Conservation (phyloP, 257 asterid species). For the Ophiorrhiza pumila region DNA sequence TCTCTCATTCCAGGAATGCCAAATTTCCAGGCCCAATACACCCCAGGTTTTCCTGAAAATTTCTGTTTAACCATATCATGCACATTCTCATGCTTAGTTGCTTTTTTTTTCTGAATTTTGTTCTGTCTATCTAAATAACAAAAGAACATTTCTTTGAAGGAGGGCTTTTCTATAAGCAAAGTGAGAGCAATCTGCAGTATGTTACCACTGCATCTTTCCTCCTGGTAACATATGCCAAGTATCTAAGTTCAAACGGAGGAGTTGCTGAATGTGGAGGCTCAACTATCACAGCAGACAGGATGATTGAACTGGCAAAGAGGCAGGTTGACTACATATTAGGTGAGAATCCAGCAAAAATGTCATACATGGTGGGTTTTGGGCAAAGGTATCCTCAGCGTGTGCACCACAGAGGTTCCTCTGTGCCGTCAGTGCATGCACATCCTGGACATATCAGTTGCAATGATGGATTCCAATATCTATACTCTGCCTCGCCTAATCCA, state of each 20-base stretch:
- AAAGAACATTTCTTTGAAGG: slow-evolving; percentile 33
- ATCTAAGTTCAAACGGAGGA: slow-evolving; percentile 42
- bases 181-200: slow-evolving; percentile 76
- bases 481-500: slow-evolving; percentile 56
- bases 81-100: background rate
- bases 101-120: background rate
- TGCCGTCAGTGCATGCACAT: slow-evolving; percentile 48
- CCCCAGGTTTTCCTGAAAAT: slow-evolving; percentile 50
- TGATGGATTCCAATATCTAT: slow-evolving; percentile 50
- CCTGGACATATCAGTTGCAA: slow-evolving; percentile 43
- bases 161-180: slow-evolving; percentile 55
- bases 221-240: slow-evolving; percentile 60
- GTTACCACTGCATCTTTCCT: slow-evolving; percentile 80
- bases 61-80: too few relatives aligned
- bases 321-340: slow-evolving; percentile 90
- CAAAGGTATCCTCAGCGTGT: slow-evolving; percentile 53
- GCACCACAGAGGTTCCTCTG: slow-evolving; percentile 74
- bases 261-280: slow-evolving; percentile 50
- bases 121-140: background rate
- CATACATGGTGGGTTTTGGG: slow-evolving; percentile 88
- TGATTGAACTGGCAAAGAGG: slow-evolving; percentile 46
- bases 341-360: slow-evolving; percentile 58
- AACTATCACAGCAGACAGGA: slow-evolving; percentile 43
- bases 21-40: slow-evolving; percentile 76
- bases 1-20: slow-evolving; percentile 78